Evolutionary conservation across 768 basidiomycete species (phyloP), one percentile per base, ranked within the genome.

Genomic region (Neoboletus magnificus): DNA sequence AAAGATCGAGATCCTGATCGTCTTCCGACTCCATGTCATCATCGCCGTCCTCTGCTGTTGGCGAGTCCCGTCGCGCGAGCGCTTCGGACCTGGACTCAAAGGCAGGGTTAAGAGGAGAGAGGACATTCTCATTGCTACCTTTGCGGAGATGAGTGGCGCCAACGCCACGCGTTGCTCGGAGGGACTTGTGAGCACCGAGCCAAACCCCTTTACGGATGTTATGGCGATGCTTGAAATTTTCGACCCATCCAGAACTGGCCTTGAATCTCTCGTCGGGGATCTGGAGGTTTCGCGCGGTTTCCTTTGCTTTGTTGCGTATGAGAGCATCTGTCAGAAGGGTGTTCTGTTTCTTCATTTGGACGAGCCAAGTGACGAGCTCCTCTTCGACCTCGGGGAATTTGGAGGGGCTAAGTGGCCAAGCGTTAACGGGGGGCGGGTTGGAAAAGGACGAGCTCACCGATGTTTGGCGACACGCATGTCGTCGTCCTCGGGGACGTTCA

Each of bases 201-300:
- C 81, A 86, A 20, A 79, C 72, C 1, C 89, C 90, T 23, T 81
- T 81, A 41, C 83, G 80, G 57, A 95, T 89, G 55, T 83, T 83
- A 59, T 88, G 82, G 33, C 93, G 85, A 62, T 82, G 80, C 74
- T 93, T 94, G 77, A 93, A 95, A 69, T 91, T 91, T 68, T 94
- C 91, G 51, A 95, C 80, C 93, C 93, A 95, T 5, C 91, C 91
- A 11, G 87, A 84, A 66, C 87, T 90, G n/a, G 89, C 92, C 73
- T 93, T 94, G 81, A 95, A 95, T 68, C 82, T 80, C 54, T 89
- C 86, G 55, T 84, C 80, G 45, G 78, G 67, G 57, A 87, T 83
- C 49, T 79, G 74, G 48, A 85, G 77, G 8, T 60, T 66, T 41
- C 76, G 72, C 2, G 86, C 89, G 57, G 88, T 78, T 59, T 84